Percentiles rank a stretch among this genome's conserved stretches.
phyloP scores from a whole-genome alignment of 345 rosid genomes.

The Firmiana major region DNA sequence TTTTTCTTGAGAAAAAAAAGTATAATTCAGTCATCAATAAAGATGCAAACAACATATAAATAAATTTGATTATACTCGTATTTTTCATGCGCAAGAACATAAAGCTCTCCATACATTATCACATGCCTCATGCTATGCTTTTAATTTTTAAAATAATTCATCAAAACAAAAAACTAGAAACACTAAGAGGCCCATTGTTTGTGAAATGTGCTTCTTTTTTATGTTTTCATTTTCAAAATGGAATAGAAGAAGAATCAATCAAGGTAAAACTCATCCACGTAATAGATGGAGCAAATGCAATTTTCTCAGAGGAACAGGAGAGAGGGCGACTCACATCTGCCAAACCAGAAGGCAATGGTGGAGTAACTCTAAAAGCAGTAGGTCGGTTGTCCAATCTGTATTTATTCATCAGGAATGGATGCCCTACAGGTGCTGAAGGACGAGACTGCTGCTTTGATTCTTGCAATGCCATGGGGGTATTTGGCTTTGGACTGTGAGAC shows the following conservation, averaged over 20 bases:
- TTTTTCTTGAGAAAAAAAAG: background rate
- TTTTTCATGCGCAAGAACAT: background rate
- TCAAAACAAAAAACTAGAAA: background rate
- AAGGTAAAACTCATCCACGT: background rate
- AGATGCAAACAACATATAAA: background rate
- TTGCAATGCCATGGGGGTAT: slow-evolving; percentile 27
- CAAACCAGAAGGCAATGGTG: slow-evolving; percentile 76
- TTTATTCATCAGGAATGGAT: slow-evolving; percentile 46
- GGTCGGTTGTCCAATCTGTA: slow-evolving; percentile 86
- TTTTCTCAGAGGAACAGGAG: slow-evolving; percentile 3
- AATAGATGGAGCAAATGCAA: background rate
- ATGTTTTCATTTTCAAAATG: background rate
- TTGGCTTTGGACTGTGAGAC: slow-evolving; percentile 34
- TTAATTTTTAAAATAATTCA: background rate
- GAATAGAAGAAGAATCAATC: background rate
- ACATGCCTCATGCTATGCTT: background rate
- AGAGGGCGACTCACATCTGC: slow-evolving; percentile 57
- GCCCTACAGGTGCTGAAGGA: slow-evolving; percentile 30
- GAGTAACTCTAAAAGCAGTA: slow-evolving; percentile 59
- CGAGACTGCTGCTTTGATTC: slow-evolving; percentile 48
- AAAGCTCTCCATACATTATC: background rate
- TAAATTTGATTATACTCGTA: background rate
- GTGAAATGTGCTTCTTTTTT: background rate
- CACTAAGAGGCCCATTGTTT: background rate
- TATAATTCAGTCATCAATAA: background rate